Evolutionary conservation across 768 basidiomycete genomes (phyloP).

Genomic region (Trametes sanguinea): DNA sequence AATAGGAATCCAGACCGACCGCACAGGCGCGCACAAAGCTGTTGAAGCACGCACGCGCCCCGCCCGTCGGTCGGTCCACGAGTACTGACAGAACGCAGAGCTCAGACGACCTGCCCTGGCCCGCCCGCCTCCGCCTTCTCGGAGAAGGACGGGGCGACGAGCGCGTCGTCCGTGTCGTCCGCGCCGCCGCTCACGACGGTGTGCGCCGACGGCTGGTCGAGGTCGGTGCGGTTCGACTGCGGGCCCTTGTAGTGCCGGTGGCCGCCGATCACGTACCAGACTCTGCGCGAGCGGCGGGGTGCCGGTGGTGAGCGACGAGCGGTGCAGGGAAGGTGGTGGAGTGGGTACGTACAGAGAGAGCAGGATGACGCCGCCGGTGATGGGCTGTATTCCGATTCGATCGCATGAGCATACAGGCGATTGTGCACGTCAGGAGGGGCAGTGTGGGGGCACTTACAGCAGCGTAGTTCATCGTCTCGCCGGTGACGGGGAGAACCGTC

Average conservation of each 20-base stretch:
- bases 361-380: conserved; percentile 38
- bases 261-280: conserved; percentile 18
- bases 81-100: not conserved
- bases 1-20: no score
- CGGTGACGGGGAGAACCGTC: conserved; percentile 66
- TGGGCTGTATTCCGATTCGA: conserved; percentile 23
- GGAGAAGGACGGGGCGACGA: not conserved
- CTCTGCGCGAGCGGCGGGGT: no score
- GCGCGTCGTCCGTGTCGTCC: conserved; percentile 5
- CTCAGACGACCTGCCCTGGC: conserved; percentile 9
- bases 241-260: conserved; percentile 33
- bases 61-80: no score
- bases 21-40: not conserved
- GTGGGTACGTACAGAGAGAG: conserved; percentile 35
- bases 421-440: not conserved
- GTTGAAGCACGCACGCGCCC: conserved; percentile 17
- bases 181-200: not conserved
- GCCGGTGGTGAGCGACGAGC: no score
- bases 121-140: conserved; percentile 11
- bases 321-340: not conserved
- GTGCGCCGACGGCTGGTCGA: not conserved
- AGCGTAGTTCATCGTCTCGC: conserved; percentile 80
- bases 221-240: conserved; percentile 24
- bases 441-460: no score
- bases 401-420: not conserved